Base-by-base conservation (phyloP, 257 asterid genomes). In the Cinchona pubescens region DNA sequence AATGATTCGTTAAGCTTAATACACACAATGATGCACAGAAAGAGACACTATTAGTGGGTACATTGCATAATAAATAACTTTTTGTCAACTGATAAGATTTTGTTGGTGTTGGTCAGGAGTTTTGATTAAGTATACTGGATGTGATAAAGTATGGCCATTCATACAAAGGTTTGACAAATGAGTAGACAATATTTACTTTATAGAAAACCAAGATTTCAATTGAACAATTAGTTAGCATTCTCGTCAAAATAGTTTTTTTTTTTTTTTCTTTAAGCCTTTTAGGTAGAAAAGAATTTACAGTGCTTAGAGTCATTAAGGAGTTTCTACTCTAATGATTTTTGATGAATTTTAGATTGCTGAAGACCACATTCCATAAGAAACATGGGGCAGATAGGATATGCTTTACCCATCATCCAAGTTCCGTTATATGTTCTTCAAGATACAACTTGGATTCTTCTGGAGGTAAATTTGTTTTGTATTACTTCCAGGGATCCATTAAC, bases 311-410 rank as follows among this genome's bases (percentile, higher is more conserved):
- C 18, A 11, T 23, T 13, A 3, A 58, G 35, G 62, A 14, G 4
- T 13, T 32, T 13, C 4, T 48, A 27, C 6, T 68, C 70, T 83
- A 2, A 72, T 72, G 79, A 46, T 29, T 79, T 69, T 70, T 43
- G 27, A 45, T 64, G 72, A 75, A 81, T 25, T 71, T 79, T 87
- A 95, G 99, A 83, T 80, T 91, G 90, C 69, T 91, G 73, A 95
- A 95, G 85, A 92, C 99, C 34, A 92, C 99, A 6, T 84, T 85
- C 81, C 98, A 94, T 76, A 89, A 91, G 89, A 91, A 86, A 82
- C 94, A 92, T 77, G 99, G 98, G 61, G 97, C 97, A 62, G 98
- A 91, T 78, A 86, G 85, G 73, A 87, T 94, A 82, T 91, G 99
- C 81, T 92, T 92, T 73, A 90, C 96, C 64, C 99, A 92, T 82